Percentiles rank a stretch among this genome's conserved stretches.
Evolutionary conservation across 148 eudicot genomes (phyloP).

Genomic region (Spergularia marina): DNA sequence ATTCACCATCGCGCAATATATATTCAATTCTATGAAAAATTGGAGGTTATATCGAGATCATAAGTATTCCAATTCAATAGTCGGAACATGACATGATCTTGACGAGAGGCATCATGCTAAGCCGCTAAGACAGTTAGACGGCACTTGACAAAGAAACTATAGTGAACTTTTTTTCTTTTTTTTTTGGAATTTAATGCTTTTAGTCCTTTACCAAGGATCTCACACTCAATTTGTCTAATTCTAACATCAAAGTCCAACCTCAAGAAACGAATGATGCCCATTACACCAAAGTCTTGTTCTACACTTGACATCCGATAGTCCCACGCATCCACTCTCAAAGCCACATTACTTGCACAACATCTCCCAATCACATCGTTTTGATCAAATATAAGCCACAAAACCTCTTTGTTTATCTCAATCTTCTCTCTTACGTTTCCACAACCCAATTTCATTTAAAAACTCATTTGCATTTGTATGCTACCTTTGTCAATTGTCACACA

Average conservation of each 20-base stretch:
- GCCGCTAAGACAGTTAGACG: no score
- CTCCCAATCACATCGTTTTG: conserved; percentile 1
- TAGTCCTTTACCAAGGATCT: no score
- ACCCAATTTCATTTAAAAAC: neutral
- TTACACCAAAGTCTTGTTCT: neutral
- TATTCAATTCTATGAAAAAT: no score
- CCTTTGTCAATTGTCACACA: neutral
- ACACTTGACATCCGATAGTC: conserved; percentile 11
- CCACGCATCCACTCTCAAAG: conserved; percentile 36
- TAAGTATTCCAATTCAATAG: no score
- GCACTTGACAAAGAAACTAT: no score
- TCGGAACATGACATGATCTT: no score
- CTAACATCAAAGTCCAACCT: conserved; percentile 7
- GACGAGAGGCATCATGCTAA: no score
- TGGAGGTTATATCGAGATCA: no score
- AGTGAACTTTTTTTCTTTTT: no score
- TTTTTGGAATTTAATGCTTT: no score
- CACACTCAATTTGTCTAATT: neutral
- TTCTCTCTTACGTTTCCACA: neutral
- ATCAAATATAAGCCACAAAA: conserved; percentile 19
- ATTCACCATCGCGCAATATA: no score
- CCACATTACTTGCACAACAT: conserved; percentile 23
- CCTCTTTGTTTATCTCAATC: neutral
- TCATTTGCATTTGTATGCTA: neutral
- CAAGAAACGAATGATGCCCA: conserved; percentile 17